phyloP scores from a whole-genome alignment of 306 rosid species.

The Vigna unguiculata region DNA sequence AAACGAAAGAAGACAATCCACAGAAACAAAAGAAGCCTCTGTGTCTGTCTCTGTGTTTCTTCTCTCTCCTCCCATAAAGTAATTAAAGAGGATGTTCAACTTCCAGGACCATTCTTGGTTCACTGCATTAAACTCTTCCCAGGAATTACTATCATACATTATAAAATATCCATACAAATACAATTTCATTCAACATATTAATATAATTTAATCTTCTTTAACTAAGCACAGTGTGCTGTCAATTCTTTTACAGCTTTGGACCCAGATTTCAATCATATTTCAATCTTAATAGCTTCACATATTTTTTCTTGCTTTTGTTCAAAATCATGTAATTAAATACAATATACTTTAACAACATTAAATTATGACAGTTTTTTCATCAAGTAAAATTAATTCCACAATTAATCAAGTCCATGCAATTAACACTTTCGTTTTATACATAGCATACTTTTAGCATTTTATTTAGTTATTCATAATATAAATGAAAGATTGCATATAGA shows the following conservation, averaged over 20 bases:
- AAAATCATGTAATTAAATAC: too few relatives aligned
- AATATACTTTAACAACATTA: background rate
- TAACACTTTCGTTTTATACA: too few relatives aligned
- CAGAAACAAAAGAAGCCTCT: slow-evolving; percentile 39
- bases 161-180: background rate
- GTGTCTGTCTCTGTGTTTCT: background rate
- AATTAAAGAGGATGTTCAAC: slow-evolving; percentile 43
- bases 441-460: too few relatives aligned
- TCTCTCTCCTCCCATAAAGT: slow-evolving; percentile 34
- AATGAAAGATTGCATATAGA: background rate
- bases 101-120: slow-evolving; percentile 43
- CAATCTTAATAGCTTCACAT: background rate
- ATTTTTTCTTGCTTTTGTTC: too few relatives aligned
- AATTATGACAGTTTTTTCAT: too few relatives aligned
- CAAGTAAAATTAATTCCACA: too few relatives aligned
- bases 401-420: too few relatives aligned
- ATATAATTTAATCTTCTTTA: background rate
- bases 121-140: background rate
- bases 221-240: background rate
- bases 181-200: background rate
- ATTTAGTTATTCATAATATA: background rate
- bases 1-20: slow-evolving; percentile 7
- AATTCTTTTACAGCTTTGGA: background rate
- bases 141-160: background rate
- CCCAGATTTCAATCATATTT: background rate